Evolutionary conservation across 2,329 filamentous ascomycete species (phyloP).

Genomic region (Ophiostoma pallidulum): DNA sequence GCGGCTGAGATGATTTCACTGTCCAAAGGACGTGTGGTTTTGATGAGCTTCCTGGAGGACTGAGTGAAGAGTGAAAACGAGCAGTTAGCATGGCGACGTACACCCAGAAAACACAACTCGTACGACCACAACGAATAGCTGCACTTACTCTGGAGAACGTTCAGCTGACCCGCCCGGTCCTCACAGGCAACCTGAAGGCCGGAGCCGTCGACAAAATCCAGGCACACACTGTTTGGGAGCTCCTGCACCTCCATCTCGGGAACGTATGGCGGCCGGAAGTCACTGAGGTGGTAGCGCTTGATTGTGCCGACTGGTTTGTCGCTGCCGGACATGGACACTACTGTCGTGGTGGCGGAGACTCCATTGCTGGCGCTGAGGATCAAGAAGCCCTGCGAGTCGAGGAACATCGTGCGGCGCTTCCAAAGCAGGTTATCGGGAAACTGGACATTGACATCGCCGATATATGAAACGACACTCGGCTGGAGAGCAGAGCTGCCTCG

Average conservation of each 20-base stretch:
- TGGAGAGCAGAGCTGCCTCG: conserved; percentile 18
- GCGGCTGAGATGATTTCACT: too few species aligned
- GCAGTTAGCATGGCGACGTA: neutral
- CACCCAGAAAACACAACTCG: too few species aligned
- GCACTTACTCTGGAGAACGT: conserved; percentile 46
- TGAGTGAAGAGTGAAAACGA: conserved; percentile 16
- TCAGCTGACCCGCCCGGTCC: conserved; percentile 48
- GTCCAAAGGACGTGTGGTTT: conserved; percentile 25
- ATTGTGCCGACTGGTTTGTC: conserved; percentile 38
- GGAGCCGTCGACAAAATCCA: conserved; percentile 53
- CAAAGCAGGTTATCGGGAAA: conserved; percentile 93
- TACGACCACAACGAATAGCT: neutral
- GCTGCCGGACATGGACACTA: conserved; percentile 34
- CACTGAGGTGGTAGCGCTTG: conserved; percentile 76
- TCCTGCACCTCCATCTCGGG: conserved; percentile 91
- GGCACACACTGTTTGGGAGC: conserved; percentile 70
- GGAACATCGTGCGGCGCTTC: conserved; percentile 83
- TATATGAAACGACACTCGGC: conserved; percentile 48
- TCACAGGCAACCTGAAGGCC: conserved; percentile 55
- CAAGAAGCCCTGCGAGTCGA: conserved; percentile 76
- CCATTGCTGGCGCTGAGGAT: conserved; percentile 65
- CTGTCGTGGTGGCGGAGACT: conserved; percentile 24
- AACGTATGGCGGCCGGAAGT: conserved; percentile 69
- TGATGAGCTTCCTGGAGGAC: conserved; percentile 35
- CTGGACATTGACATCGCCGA: conserved; percentile 92